phyloP scores from a whole-genome alignment of 116 monocot species.

The Dioscorea cayenensis region DNA sequence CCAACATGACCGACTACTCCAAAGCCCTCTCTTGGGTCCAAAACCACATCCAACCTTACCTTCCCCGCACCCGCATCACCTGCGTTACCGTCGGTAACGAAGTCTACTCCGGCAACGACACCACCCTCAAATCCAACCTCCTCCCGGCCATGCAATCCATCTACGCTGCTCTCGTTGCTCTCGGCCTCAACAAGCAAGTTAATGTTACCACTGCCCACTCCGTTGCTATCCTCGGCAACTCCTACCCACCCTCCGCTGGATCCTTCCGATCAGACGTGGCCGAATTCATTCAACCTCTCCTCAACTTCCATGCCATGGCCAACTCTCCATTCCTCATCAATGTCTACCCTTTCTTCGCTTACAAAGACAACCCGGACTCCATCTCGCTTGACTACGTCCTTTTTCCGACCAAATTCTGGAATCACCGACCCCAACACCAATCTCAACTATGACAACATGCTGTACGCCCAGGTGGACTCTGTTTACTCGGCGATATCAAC shows the following conservation, averaged over 20 bases:
- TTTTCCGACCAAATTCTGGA: conserved; percentile 35
- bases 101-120: conserved; percentile 34
- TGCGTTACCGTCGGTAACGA: conserved; percentile 36
- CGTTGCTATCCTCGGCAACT: conserved; percentile 27
- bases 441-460: conserved; percentile 82
- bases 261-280: conserved; percentile 28
- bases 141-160: conserved; percentile 68
- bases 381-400: conserved; percentile 46
- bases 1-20: conserved; percentile 22
- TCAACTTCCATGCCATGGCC: conserved; percentile 37
- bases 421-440: conserved; percentile 55
- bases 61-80: conserved; percentile 28
- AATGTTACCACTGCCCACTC: conserved; percentile 54
- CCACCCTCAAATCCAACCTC: conserved; percentile 33
- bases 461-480: conserved; percentile 84
- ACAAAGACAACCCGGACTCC: conserved; percentile 32
- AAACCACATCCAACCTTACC: conserved; percentile 30
- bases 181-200: conserved; percentile 41
- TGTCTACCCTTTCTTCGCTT: conserved; percentile 61
- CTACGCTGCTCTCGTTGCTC: conserved; percentile 29
- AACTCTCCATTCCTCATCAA: conserved; percentile 66
- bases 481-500: conserved; percentile 64
- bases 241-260: conserved; percentile 50
- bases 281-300: conserved; percentile 44
- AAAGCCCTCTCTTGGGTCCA: conserved; percentile 26